Evolutionary conservation across 345 rosid species (phyloP).

Genomic region (Eucalyptus caleyi): DNA sequence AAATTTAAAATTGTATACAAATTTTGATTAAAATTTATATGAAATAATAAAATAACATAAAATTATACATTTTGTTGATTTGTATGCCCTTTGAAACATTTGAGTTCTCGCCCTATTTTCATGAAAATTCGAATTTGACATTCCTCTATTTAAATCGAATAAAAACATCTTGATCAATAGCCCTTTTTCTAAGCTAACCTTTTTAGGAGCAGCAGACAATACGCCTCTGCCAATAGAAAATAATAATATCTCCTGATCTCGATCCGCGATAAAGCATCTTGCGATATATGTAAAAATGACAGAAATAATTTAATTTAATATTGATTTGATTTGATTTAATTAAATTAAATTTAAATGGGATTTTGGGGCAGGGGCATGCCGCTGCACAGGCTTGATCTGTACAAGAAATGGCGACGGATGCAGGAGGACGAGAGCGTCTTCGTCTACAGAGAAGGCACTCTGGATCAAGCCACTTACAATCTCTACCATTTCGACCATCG

Average conservation of each 20-base stretch:
- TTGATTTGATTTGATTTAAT: background rate
- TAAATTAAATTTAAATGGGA: background rate
- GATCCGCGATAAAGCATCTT: background rate
- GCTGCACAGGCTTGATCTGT: constrained; percentile 17
- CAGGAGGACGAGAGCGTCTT: constrained; percentile 29
- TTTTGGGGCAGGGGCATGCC: constrained; percentile 34
- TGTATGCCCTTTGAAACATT: background rate
- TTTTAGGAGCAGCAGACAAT: background rate
- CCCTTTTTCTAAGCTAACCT: background rate
- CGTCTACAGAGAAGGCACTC: constrained; percentile 42
- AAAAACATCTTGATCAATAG: background rate
- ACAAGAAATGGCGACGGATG: constrained; percentile 34
- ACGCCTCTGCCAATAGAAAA: background rate
- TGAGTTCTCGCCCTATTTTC: background rate
- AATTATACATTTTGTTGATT: background rate
- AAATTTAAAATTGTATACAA: background rate
- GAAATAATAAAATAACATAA: background rate
- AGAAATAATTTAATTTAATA: background rate
- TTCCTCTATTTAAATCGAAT: background rate
- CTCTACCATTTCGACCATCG: constrained; percentile 3
- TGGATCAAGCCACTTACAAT: constrained; percentile 19
- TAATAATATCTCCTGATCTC: background rate
- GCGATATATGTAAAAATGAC: background rate
- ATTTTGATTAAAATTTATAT: background rate
- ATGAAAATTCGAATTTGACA: background rate